Evolutionary conservation across 148 eudicot species (phyloP).

Genomic region (Cornus suecica): DNA sequence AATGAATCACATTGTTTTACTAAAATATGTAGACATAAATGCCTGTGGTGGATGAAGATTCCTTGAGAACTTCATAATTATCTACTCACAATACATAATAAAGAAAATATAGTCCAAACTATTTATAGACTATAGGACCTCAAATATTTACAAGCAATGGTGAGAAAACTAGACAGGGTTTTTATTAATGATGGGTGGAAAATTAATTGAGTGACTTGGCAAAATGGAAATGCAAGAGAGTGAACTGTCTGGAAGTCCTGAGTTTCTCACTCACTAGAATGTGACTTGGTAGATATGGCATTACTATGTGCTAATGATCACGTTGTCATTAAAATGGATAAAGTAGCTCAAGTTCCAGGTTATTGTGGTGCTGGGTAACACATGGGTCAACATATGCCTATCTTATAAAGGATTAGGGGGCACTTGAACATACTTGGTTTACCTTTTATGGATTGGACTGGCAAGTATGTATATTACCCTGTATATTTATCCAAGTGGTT

Average conservation of each 20-base stretch:
- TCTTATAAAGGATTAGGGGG: background rate
- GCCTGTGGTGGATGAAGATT: background rate
- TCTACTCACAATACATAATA: too few species aligned
- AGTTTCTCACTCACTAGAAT: background rate
- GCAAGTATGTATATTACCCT: background rate
- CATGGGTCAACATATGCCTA: too few species aligned
- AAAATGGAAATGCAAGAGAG: background rate
- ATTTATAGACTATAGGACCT: too few species aligned
- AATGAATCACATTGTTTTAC: too few species aligned
- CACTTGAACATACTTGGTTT: background rate
- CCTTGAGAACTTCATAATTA: too few species aligned
- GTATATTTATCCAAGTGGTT: background rate
- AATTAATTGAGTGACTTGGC: background rate
- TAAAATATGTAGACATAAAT: too few species aligned
- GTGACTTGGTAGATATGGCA: background rate
- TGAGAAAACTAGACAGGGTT: too few species aligned
- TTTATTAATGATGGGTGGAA: too few species aligned
- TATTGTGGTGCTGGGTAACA: background rate
- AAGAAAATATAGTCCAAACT: background rate
- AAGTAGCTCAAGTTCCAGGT: background rate
- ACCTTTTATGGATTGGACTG: background rate
- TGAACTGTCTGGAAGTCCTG: background rate
- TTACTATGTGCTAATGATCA: background rate
- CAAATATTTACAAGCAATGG: too few species aligned
- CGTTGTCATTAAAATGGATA: background rate